phyloP scores from a whole-genome alignment of 495 filamentous ascomycete species.

The Penicillium crystallinum region DNA sequence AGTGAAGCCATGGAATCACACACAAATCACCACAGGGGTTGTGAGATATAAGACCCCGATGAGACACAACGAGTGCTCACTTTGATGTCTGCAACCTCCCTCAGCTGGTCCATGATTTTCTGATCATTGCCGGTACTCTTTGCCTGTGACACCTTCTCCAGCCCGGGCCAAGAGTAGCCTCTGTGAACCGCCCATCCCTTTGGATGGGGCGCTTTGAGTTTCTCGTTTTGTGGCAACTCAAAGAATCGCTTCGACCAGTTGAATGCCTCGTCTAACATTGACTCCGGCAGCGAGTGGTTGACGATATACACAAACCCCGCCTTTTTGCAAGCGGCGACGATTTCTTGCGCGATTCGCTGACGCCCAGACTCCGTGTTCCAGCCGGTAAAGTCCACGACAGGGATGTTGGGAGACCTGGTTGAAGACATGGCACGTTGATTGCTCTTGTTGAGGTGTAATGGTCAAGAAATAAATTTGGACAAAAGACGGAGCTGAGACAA shows the following conservation, averaged over 20 bases:
- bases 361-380: constrained; percentile 35
- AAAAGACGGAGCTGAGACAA: not conserved
- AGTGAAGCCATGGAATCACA: not conserved
- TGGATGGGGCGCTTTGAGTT: constrained; percentile 57
- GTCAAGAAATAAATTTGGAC: not conserved
- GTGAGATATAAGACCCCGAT: not conserved
- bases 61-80: constrained; percentile 14
- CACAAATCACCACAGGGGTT: not conserved
- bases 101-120: constrained; percentile 23
- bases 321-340: constrained; percentile 49
- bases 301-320: constrained; percentile 58
- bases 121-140: constrained; percentile 44
- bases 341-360: constrained; percentile 39
- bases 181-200: constrained; percentile 52
- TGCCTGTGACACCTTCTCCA: constrained; percentile 61
- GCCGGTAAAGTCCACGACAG: constrained; percentile 49
- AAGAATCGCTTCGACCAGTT: constrained; percentile 47
- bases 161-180: constrained; percentile 60
- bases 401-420: constrained; percentile 29
- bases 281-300: constrained; percentile 47
- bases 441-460: not conserved
- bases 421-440: not conserved
- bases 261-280: constrained; percentile 49
- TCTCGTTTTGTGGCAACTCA: constrained; percentile 38
- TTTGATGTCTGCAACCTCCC: constrained; percentile 36